Evolutionary conservation across 2,329 filamentous ascomycete species (phyloP), one percentile per base, ranked within the genome.

Genomic region (Aureobasidium sp.): DNA sequence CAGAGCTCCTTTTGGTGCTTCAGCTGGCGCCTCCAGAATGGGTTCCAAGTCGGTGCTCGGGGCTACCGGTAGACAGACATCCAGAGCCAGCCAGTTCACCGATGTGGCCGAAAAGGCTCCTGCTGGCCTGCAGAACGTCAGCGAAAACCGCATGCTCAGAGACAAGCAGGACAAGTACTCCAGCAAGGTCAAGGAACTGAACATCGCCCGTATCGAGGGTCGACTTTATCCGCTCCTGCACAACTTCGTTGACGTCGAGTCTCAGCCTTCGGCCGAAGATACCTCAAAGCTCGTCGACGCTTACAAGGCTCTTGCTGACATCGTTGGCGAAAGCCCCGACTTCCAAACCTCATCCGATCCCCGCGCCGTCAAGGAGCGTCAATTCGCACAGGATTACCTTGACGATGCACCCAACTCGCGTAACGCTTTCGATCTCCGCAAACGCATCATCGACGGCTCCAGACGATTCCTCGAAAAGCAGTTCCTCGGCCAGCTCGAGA

Each of bases 21-120:
- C 73, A 10, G 62, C 64, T 8, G 67, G 65, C 86, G 85, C 70
- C 77, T 85, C 21, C 6, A 65, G 61, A 8, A 89, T 87, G 72
- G 86, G 86, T 36, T 90, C 90, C 13, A 89, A 87, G 68, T 96
- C 93, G 10, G 88, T 97, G 59, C 94, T 97, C 72, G 93, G 93
- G 49, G 85, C 86, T 29, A 86, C 91, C 11, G 87, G 83, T 67
- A 82, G 83, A 64, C 84, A 69, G 29, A 69, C 68, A 16, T 63
- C 65, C 4, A 67, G 71, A 36, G 64, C 65, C 39, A 73, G 68
- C 59, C 66, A 67, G 14, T 74, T 74, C 64, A 66, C 81, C 54
- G 76, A 76, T 45, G 71, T 77, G 13, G 76, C 78, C 21, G 72
- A 80, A 37, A 76, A 80, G 47, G 78, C 80, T 27, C 73, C 77